These are phyloP conservation scores for Glycine tomentella DNA, from an alignment of 306 rosid genomes.

Conservation along the genomic window DNA sequence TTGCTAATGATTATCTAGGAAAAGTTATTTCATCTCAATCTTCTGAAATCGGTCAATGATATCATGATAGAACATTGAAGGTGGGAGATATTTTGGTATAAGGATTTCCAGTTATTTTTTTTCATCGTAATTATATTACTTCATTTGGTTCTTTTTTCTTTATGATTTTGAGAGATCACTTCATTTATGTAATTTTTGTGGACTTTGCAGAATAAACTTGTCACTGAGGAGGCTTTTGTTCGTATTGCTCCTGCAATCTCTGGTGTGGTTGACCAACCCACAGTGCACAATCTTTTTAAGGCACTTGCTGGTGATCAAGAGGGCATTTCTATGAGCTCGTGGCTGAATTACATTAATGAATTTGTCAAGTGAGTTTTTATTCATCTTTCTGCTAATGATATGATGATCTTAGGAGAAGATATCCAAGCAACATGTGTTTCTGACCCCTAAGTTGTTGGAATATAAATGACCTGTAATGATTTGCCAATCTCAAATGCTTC, in stretches of 20 bases:
- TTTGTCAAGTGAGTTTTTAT: constrained; percentile 76
- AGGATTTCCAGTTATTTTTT: constrained; percentile 17
- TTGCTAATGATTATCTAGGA: constrained; percentile 17
- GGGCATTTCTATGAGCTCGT: constrained; percentile 77
- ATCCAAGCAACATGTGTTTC: constrained; percentile 37
- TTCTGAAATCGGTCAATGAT: constrained; percentile 6
- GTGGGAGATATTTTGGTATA: constrained; percentile 5
- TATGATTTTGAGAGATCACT: constrained; percentile 37
- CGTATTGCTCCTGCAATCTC: constrained; percentile 90
- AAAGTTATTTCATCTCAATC: constrained; percentile 28
- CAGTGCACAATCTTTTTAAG: constrained; percentile 85
- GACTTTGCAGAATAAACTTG: constrained; percentile 73
- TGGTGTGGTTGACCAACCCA: constrained; percentile 80
- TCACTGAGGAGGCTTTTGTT: constrained; percentile 80
- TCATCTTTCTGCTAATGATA: constrained; percentile 27
- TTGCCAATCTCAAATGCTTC: constrained; percentile 35
- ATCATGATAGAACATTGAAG: constrained; percentile 25
- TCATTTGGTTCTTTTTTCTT: constrained; percentile 25
- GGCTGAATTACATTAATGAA: constrained; percentile 85
- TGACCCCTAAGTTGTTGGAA: constrained; percentile 28
- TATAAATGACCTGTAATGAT: constrained; percentile 23
- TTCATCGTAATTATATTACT: background rate
- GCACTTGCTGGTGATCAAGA: constrained; percentile 80
- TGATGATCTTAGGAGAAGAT: constrained; percentile 31
- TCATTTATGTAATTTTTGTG: constrained; percentile 32